Percentiles rank a stretch among this genome's conserved stretches.
Conservation (phyloP, 2,329 filamentous ascomycete genomes). For the Cercospora sp. region DNA sequence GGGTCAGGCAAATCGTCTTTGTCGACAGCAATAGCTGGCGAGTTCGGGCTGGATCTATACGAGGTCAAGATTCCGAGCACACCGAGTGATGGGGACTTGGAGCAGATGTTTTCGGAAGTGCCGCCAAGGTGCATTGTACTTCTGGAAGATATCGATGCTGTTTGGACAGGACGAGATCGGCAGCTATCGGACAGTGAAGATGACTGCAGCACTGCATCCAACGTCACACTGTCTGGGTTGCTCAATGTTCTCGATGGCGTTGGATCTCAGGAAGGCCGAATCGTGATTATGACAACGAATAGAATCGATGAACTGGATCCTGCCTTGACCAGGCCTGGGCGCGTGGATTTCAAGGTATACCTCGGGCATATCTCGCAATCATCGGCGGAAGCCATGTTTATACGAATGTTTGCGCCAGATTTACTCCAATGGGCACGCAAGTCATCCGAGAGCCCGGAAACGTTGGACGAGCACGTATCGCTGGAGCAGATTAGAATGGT, state of each 20-base stretch:
- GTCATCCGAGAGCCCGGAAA: constrained; percentile 7
- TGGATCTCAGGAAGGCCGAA: constrained; percentile 70
- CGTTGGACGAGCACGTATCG: constrained; percentile 26
- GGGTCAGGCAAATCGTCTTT: constrained; percentile 34
- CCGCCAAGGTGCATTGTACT: constrained; percentile 46
- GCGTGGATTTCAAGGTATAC: constrained; percentile 55
- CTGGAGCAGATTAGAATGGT: constrained; percentile 27
- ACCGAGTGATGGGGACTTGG: constrained; percentile 61
- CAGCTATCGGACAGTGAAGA: constrained; percentile 27
- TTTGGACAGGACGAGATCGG: constrained; percentile 33
- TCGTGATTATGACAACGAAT: constrained; percentile 80
- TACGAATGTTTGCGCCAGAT: constrained; percentile 31
- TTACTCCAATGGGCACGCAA: constrained; percentile 23
- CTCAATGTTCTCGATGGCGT: constrained; percentile 81
- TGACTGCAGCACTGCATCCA: constrained; percentile 52
- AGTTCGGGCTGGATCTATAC: constrained; percentile 42
- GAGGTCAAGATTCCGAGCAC: constrained; percentile 46
- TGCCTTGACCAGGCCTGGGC: constrained; percentile 69
- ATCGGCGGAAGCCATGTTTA: constrained; percentile 30
- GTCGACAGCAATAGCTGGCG: constrained; percentile 42
- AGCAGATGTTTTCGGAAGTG: constrained; percentile 42
- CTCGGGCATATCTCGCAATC: constrained; percentile 27
- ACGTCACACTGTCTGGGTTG: constrained; percentile 61
- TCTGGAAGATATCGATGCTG: constrained; percentile 47
- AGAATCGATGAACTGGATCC: constrained; percentile 69